phyloP scores from a whole-genome alignment of 306 rosid genomes.

The Myrica gale region DNA sequence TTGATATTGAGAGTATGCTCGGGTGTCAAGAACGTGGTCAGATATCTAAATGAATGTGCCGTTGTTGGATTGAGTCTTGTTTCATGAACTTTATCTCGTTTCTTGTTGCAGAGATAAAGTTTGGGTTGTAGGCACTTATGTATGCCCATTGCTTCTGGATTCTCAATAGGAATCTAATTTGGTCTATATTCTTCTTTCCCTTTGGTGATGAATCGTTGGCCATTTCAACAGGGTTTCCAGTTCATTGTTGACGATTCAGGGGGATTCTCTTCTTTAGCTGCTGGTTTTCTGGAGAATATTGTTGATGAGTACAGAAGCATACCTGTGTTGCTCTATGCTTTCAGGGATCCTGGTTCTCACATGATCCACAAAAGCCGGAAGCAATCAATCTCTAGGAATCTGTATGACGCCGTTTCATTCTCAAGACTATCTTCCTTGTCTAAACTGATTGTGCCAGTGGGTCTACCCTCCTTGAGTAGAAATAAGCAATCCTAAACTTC shows the following conservation, averaged over 20 bases:
- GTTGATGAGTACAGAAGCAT: slow-evolving; percentile 74
- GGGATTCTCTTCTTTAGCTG: slow-evolving; percentile 84
- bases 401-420: slow-evolving; percentile 83
- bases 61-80: not conserved
- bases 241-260: slow-evolving; percentile 78
- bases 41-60: not conserved
- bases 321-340: slow-evolving; percentile 69
- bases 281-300: slow-evolving; percentile 72
- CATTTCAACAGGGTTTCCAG: slow-evolving; percentile 74
- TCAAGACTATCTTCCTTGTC: slow-evolving; percentile 71
- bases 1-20: not conserved
- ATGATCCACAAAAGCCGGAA: slow-evolving; percentile 46
- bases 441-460: slow-evolving; percentile 74
- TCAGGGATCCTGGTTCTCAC: slow-evolving; percentile 47
- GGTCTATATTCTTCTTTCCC: not conserved
- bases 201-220: slow-evolving; percentile 14
- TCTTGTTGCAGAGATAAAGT: not conserved
- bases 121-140: not conserved
- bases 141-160: not conserved
- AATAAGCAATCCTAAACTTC: slow-evolving; percentile 44
- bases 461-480: slow-evolving; percentile 66
- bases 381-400: slow-evolving; percentile 58
- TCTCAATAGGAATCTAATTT: not conserved
- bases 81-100: slow-evolving; percentile 2
- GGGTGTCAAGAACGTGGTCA: not conserved